phyloP scores from a whole-genome alignment of 129 eudicot genomes.

The Centaurea solstitialis region DNA sequence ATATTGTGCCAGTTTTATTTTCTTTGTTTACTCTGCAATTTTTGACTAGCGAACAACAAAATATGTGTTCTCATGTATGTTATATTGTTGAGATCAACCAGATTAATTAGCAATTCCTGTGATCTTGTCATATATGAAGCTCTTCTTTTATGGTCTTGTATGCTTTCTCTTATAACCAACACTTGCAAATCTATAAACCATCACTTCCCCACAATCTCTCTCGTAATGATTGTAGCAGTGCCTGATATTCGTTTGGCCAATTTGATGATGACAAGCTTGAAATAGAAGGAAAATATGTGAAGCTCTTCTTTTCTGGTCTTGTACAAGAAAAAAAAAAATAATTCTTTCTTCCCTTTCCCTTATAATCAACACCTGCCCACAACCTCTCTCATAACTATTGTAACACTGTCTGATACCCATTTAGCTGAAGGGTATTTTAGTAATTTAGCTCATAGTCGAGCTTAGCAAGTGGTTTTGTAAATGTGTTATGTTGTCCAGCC shows the following conservation, averaged over 20 bases:
- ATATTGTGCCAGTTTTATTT: background rate
- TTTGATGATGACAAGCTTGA: background rate
- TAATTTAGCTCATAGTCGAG: too few relatives aligned
- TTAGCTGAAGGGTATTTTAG: too few relatives aligned
- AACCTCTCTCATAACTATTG: too few relatives aligned
- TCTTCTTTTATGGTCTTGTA: background rate
- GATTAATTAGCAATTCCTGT: background rate
- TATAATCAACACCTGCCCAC: too few relatives aligned
- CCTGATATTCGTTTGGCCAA: background rate
- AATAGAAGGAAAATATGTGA: background rate
- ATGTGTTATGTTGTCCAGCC: background rate
- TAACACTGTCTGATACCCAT: too few relatives aligned
- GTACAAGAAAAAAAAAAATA: background rate
- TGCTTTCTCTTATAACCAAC: background rate
- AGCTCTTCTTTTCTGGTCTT: background rate
- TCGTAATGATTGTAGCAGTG: background rate
- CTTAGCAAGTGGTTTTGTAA: background rate
- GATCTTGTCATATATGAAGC: background rate
- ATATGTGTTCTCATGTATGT: background rate
- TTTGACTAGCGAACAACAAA: slow-evolving; percentile 6
- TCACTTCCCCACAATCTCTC: background rate
- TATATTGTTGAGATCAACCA: background rate
- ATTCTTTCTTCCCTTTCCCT: background rate
- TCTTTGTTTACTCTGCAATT: background rate
- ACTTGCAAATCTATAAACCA: background rate